Base-by-base conservation (phyloP, 2,329 filamentous ascomycete species). In the Knoxdaviesia proteae region DNA sequence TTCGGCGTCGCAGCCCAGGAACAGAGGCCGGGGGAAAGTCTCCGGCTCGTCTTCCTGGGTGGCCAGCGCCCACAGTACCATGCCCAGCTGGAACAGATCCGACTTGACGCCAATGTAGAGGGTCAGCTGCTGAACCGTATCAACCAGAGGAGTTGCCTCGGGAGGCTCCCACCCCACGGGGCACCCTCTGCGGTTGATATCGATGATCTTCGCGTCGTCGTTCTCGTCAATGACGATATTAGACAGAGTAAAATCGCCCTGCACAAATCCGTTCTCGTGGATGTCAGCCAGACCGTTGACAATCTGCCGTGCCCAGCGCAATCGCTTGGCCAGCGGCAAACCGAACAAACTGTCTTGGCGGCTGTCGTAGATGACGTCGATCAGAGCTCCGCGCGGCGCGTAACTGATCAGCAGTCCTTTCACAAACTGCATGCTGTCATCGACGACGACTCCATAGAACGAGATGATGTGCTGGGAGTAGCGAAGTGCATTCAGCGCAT, bases 21-120 rank as follows among this genome's bases (percentile, higher is more conserved):
- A 63, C 46, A 94, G 60, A 0, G 87, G 87, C 20, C 83, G 72
- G 20, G 44, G 38, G 46, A 81, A 77, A 20, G 73, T 68, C 56
- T 96, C 90, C 1, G 90, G 90, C 53, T 96, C 88, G 52, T 96
- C 88, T 44, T 87, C 74, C 49, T 88, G 74, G 54, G 80, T 80
- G 1, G 84, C 88, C 39, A 98, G 63, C 29, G 84, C 84, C 84
- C 88, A 98, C 3, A 98, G 63, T 2, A 94, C 86, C 90, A 98
- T 98, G 5, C 90, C 90, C 5, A 96, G 69, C 59, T 98, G 90
- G 53, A 81, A 98, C 1, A 98, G 66, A 59, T 98, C 90, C 0
- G 88, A 94, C 60, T 98, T 98, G 55, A 94, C 86, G 8, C 90
- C 88, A 55, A 98, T 96, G 54, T 93, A 94, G 79, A 96, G 94